Percentiles rank a stretch among this genome's conserved stretches.
phyloP scores from a whole-genome alignment of 1,284 basidiomycete species.

The Papiliotrema nemorosa region DNA sequence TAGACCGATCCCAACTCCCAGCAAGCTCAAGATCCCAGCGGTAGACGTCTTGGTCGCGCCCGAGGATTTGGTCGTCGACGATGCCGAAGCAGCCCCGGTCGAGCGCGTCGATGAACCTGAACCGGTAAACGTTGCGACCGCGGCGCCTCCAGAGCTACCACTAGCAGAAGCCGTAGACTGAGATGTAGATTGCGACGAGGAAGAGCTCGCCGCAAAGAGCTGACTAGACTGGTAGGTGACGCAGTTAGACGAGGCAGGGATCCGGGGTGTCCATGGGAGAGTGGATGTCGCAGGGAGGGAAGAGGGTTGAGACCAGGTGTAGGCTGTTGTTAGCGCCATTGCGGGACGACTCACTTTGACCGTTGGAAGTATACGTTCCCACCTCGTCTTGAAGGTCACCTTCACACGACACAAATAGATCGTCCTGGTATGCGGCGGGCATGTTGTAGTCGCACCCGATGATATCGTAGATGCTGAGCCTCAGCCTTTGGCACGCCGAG shows the following conservation, averaged over 20 bases:
- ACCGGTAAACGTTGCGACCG: no score
- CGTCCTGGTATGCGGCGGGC: constrained; percentile 59
- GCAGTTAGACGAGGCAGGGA: constrained; percentile 65
- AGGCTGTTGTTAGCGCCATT: constrained; percentile 48
- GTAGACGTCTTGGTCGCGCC: no score
- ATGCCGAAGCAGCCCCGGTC: neutral
- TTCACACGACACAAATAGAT: constrained; percentile 59
- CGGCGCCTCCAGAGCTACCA: neutral
- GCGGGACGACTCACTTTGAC: constrained; percentile 50
- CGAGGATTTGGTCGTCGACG: neutral
- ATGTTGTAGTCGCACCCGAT: constrained; percentile 68
- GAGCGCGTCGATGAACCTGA: neutral
- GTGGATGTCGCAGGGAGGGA: constrained; percentile 57
- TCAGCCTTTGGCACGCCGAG: constrained; percentile 51
- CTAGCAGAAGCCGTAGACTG: neutral
- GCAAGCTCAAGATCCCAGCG: no score
- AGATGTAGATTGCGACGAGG: neutral
- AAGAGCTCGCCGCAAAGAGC: constrained; percentile 50
- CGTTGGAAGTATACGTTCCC: constrained; percentile 54
- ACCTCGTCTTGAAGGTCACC: constrained; percentile 63
- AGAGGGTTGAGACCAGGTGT: constrained; percentile 59
- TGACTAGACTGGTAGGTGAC: constrained; percentile 56
- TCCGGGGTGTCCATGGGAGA: constrained; percentile 60
- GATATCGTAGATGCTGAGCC: constrained; percentile 55
- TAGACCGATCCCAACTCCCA: no score